Evolutionary conservation across 495 filamentous ascomycete genomes (phyloP).

Genomic region (Talaromyces nanjingensis): DNA sequence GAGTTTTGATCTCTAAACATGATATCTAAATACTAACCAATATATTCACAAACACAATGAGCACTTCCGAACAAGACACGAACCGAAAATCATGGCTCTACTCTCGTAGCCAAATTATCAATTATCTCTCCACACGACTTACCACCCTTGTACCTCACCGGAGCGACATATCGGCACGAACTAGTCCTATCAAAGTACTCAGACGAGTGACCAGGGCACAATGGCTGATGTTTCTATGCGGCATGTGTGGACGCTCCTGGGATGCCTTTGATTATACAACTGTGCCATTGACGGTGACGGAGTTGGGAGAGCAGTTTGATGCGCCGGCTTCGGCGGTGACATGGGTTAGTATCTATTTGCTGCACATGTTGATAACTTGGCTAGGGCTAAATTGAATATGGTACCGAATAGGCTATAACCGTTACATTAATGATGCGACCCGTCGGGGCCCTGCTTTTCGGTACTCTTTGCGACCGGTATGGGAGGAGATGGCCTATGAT

Average conservation of each 20-base stretch:
- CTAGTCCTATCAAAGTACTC: conserved; percentile 24
- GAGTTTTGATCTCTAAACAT: not conserved
- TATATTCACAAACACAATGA: not conserved
- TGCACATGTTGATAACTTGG: not conserved
- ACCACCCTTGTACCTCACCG: conserved; percentile 25
- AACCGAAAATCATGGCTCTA: not conserved
- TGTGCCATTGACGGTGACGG: conserved; percentile 29
- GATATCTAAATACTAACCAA: not conserved
- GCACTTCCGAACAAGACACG: not conserved
- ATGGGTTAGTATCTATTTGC: conserved; percentile 19
- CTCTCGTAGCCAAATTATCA: conserved; percentile 13
- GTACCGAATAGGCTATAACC: conserved; percentile 52
- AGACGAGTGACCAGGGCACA: conserved; percentile 27
- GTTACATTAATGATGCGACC: conserved; percentile 70
- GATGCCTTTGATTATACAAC: conserved; percentile 38
- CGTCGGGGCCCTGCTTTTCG: conserved; percentile 61
- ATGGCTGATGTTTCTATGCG: conserved; percentile 34
- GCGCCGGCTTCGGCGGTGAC: conserved; percentile 26
- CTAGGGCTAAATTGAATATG: not conserved
- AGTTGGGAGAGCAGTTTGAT: conserved; percentile 25
- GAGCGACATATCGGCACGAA: conserved; percentile 13
- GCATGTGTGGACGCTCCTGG: conserved; percentile 30
- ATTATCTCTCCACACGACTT: conserved; percentile 27
- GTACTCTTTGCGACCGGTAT: conserved; percentile 63
- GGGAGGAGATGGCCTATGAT: conserved; percentile 78